Base-by-base conservation (phyloP, 2,329 filamentous ascomycete genomes). In the Chaetomiaceae sp. region DNA sequence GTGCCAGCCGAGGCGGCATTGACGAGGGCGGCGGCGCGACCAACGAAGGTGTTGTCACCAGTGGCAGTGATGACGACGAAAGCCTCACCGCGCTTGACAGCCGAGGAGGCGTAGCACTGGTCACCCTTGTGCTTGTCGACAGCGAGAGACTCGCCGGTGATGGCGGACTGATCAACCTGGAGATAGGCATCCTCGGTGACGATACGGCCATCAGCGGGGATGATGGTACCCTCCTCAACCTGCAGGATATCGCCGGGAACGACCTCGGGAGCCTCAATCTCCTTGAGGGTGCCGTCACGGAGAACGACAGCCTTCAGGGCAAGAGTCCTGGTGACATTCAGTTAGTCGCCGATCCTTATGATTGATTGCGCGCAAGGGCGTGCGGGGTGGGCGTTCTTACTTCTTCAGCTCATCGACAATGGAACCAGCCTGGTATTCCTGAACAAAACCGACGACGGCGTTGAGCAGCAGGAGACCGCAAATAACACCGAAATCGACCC, bases 401-500 rank as follows among this genome's bases (percentile, higher is more conserved):
- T 93, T 91, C 77, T 95, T 95, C 64, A 95, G 73, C 68, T 93
- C 88, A 43, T 92, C 88, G 71, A 95, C 89, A 58, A 95, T 93
- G 50, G 86, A 91, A 66, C 87, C 89, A 55, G 89, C 89, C 71
- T 95, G 88, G 71, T 79, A 95, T 73, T 95, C 89, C 69, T 95
- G 89, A 54, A 91, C 75, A 71, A 95, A 95, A 72, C 89, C 89
- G 57, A 95, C 89, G 58, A 72, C 74, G 37, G 89, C 89, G 73
- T 95, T 95, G 58, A 95, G 85, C 59, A 95, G 68, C 9, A 95
- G 79, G 44, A 95, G 77, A 65, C 74, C 89, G 69, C 86, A 89
- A 61, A 95, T 95, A 65, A 95, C 89, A 77, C 88, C 89, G 65
- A 95, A 92, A 74, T 95, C 89, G 58, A 95, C 86, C 89, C 89